Evolutionary conservation across 257 asterid genomes (phyloP), one percentile per base, ranked within the genome.

Genomic region (Solanum lycopersicoides): DNA sequence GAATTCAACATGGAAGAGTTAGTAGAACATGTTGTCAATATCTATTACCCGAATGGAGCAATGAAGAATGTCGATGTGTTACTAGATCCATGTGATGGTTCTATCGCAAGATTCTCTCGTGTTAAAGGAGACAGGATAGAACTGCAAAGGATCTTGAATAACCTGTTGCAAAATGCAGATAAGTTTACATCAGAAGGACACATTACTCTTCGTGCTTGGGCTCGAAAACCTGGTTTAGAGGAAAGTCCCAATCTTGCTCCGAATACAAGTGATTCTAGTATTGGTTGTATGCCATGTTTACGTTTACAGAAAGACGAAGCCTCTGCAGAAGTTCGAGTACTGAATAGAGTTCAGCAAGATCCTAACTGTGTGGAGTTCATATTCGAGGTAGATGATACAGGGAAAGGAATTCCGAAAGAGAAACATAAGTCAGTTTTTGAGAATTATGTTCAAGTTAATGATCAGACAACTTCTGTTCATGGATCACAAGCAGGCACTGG

Each of bases 381-480:
- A 77, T 94, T 96, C 76, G 98, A 96, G 88, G 97, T 96, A 53
- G 91, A 89, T 65, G 98, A 96, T 88, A 95, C 97, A 5, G 82
- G 82, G 53, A 74, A 37, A 21, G 82, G 82, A 39, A 37, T 74
- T 74, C 82, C 82, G 13, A 74, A 89, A 87, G 98, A 93, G 92
- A 91, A 90, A 89, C 92, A 91, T 3, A 91, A 87, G 44, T 89
- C 92, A 20, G 94, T 96, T 39, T 96, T 96, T 72, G 97, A 95
- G 87, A 95, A 96, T 89, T 96, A 93, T 83, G 94, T 95, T 63
- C 99, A 94, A 88, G 96, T 95, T 34, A 93, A 90, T 73, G 98
- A 93, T 68, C 75, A 68, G 2, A 68, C 39, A 28, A 68, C 39
- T 68, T 28, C 23, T 28, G 39, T 68, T 68, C 75, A 68, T 74